Percentiles rank a stretch among this genome's conserved stretches.
Evolutionary conservation across 179 eudicot species (phyloP).

Genomic region (Nepenthes alata): DNA sequence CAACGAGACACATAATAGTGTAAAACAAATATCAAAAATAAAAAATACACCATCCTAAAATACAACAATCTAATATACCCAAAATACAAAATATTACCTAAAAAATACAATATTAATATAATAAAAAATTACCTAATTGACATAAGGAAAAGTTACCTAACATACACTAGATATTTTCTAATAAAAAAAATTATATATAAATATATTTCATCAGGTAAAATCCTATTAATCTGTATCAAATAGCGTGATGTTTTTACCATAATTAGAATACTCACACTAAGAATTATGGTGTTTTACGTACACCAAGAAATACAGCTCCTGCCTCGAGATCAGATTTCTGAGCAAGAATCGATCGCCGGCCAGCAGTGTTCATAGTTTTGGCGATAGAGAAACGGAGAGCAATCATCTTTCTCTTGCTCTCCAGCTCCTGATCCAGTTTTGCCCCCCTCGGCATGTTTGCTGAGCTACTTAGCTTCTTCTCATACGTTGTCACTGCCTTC

Average conservation of each 20-base stretch:
- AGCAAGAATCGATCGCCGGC: slow-evolving; percentile 8
- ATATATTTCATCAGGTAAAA: no score
- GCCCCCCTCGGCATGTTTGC: slow-evolving; percentile 14
- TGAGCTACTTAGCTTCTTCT: slow-evolving; percentile 22
- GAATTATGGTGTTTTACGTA: background rate
- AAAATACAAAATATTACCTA: no score
- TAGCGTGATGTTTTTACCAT: background rate
- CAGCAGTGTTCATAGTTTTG: slow-evolving; percentile 28
- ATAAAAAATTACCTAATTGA: no score
- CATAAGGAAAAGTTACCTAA: no score
- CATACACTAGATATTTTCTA: no score
- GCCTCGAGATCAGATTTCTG: slow-evolving; percentile 27
- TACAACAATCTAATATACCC: no score
- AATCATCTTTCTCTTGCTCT: slow-evolving; percentile 32
- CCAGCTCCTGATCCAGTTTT: slow-evolving; percentile 31
- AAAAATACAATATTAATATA: no score
- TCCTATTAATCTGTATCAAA: background rate
- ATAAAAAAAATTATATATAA: no score
- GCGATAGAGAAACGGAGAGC: slow-evolving; percentile 34
- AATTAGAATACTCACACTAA: background rate
- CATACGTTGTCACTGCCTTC: slow-evolving; percentile 34
- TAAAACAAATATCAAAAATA: no score
- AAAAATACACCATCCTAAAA: no score
- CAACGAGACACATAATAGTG: no score
- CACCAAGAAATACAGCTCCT: slow-evolving; percentile 34